Evolutionary conservation across 1,139 yeast genomes (phyloP).

Genomic region (Saccharomyces hybrid): DNA sequence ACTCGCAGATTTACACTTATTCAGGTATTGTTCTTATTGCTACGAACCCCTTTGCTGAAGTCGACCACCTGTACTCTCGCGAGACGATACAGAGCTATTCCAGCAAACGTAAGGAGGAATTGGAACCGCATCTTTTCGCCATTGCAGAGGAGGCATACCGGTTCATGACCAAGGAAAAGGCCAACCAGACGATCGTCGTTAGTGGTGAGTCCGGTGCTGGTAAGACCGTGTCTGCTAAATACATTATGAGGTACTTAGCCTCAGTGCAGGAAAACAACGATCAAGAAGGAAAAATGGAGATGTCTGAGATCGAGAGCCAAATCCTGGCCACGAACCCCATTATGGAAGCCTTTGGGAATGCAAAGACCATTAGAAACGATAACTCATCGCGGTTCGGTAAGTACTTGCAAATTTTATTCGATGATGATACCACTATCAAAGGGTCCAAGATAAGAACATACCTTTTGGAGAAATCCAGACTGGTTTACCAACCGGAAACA

Average conservation of each 20-base stretch:
- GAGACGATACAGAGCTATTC: constrained; percentile 93
- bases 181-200: constrained; percentile 58
- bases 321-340: constrained; percentile 96
- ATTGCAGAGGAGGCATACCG: constrained; percentile 98
- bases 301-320: constrained; percentile 89
- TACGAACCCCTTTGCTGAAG: constrained; percentile 88
- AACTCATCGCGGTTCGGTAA: constrained; percentile 97
- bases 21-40: constrained; percentile 97
- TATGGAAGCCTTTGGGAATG: constrained; percentile 98
- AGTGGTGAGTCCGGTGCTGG: no score
- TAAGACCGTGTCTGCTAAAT: no score
- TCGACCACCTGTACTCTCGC: constrained; percentile 82
- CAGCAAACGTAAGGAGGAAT: constrained; percentile 83
- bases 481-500: constrained; percentile 81
- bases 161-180: constrained; percentile 77
- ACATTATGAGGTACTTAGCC: no score
- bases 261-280: constrained; percentile 12
- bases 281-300: constrained; percentile 44
- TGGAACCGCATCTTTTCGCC: constrained; percentile 94
- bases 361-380: constrained; percentile 94
- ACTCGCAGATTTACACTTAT: constrained; percentile 85
- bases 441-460: constrained; percentile 95
- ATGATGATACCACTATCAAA: constrained; percentile 63
- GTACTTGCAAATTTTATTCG: constrained; percentile 83
- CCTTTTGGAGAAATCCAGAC: constrained; percentile 83